Base-by-base conservation (phyloP, 2,329 filamentous ascomycete species). In the Pyricularia pennisetigena region DNA sequence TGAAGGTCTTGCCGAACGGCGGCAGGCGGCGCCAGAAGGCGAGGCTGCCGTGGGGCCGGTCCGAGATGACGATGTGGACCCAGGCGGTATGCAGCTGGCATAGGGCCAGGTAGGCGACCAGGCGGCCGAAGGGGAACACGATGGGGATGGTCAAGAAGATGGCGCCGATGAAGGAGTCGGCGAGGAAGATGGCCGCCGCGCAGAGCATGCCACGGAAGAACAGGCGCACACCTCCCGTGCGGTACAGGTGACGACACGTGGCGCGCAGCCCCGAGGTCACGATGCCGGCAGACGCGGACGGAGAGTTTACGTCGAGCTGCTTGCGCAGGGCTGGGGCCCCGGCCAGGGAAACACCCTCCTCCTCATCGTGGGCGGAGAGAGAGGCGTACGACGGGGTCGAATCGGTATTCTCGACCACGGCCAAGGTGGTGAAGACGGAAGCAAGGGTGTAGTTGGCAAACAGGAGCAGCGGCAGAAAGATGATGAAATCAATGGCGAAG, bases 1-100 rank as follows among this genome's bases (percentile, higher is more conserved):
- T 83, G 80, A 90, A 90, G 67, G 87, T 83, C 74, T 82, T 83
- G 72, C 83, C 82, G 76, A 88, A 86, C 64, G 87, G 79, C 20
- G 90, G 89, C 67, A 97, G 84, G 69, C 92, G 90, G 74, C 84
- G 81, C 79, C 85, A 91, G 82, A 90, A 93, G 72, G 80, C 80
- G 54, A 35, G 6, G 76, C 86, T 85, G 65, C 82, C 75, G 68
- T 85, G 89, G 5, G 66, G 49, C n/a, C 88, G 87, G 67, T 87
- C 82, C 1, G 92, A 89, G 75, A 97, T 93, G 76, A 97, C 87
- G 74, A 91, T 89, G 77, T 97, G 93, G 3, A 93, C 91, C 93
- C 93, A 97, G 67, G 87, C 85, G 72, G 94, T 86, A 76, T 87
- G 85, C 69, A 94, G 78, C 74, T 90, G 90, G 54, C 90, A 85